Percentiles rank a stretch among this genome's conserved stretches.
Conservation (phyloP, 2,329 filamentous ascomycete genomes). For the Colletotrichum shisoi region DNA sequence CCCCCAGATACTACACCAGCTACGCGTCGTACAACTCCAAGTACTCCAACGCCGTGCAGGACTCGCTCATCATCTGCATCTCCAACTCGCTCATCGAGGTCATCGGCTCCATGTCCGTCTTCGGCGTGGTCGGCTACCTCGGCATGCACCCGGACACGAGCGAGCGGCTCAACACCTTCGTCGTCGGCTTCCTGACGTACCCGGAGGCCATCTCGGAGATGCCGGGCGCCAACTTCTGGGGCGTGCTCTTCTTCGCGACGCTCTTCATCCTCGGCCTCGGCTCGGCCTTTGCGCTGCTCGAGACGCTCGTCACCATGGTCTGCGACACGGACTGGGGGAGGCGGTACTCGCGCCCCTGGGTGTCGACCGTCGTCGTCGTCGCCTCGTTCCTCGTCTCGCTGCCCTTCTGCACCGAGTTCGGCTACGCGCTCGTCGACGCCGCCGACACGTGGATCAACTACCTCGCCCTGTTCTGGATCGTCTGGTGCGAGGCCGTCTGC, state of each 20-base stretch:
- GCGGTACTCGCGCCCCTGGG: slow-evolving; percentile 50
- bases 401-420: slow-evolving; percentile 63
- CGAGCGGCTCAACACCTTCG: slow-evolving; percentile 58
- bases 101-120: slow-evolving; percentile 52
- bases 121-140: slow-evolving; percentile 60
- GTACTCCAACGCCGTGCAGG: slow-evolving; percentile 62
- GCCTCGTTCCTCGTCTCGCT: slow-evolving; percentile 59
- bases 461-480: slow-evolving; percentile 59
- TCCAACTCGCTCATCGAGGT: slow-evolving; percentile 63
- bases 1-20: slow-evolving; percentile 61
- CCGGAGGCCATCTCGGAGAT: slow-evolving; percentile 62
- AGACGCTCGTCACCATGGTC: slow-evolving; percentile 59
- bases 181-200: slow-evolving; percentile 62
- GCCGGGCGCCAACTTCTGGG: slow-evolving; percentile 64
- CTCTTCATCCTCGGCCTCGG: slow-evolving; percentile 62
- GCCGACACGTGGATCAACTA: slow-evolving; percentile 64
- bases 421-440: slow-evolving; percentile 60
- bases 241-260: slow-evolving; percentile 62
- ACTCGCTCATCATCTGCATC: slow-evolving; percentile 61
- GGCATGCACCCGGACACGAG: slow-evolving; percentile 45
- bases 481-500: slow-evolving; percentile 59
- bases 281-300: slow-evolving; percentile 62
- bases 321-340: slow-evolving; percentile 54
- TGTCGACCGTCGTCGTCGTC: slow-evolving; percentile 57
- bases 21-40: slow-evolving; percentile 64